Conservation (phyloP, 2,329 filamentous ascomycete genomes). For the Xylaria arbuscula region DNA sequence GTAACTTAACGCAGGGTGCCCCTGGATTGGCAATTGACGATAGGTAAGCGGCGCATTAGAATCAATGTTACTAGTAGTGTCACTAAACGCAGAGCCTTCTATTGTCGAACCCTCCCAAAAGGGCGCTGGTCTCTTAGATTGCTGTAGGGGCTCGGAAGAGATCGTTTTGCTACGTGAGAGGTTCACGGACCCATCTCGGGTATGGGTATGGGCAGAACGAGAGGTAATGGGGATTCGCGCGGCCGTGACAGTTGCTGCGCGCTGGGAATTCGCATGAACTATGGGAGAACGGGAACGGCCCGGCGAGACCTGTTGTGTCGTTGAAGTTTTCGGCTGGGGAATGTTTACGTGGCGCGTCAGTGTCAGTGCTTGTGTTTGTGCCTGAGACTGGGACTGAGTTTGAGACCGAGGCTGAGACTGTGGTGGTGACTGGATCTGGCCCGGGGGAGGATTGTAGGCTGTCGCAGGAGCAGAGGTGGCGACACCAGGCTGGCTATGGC, state of each 20-base stretch:
- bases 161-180: slow-evolving; percentile 40
- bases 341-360: slow-evolving; percentile 35
- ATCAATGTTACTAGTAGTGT: slow-evolving; percentile 50
- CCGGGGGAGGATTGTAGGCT: slow-evolving; percentile 35
- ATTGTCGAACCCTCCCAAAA: slow-evolving; percentile 52
- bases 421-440: slow-evolving; percentile 24
- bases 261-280: slow-evolving; percentile 47
- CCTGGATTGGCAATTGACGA: slow-evolving; percentile 41
- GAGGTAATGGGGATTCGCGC: slow-evolving; percentile 42
- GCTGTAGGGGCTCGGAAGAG: slow-evolving; percentile 44
- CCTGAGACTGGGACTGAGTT: slow-evolving; percentile 1
- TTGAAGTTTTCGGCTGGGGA: slow-evolving; percentile 33
- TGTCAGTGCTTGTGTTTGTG: slow-evolving; percentile 6
- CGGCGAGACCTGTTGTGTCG: slow-evolving; percentile 43
- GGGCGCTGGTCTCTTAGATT: slow-evolving; percentile 41
- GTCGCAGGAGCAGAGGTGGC: slow-evolving; percentile 43
- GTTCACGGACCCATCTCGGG: slow-evolving; percentile 44
- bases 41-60: slow-evolving; percentile 41
- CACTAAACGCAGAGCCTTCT: slow-evolving; percentile 51
- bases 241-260: slow-evolving; percentile 41
- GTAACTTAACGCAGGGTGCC: slow-evolving; percentile 37
- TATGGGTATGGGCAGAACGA: slow-evolving; percentile 39
- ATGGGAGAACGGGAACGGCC: slow-evolving; percentile 48
- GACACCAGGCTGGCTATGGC: slow-evolving; percentile 43
- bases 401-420: slow-evolving; percentile 34